Percentiles rank a stretch among this genome's conserved stretches.
Conservation (phyloP, 805 yeast species). For the Debaryomyces tyrocola region DNA sequence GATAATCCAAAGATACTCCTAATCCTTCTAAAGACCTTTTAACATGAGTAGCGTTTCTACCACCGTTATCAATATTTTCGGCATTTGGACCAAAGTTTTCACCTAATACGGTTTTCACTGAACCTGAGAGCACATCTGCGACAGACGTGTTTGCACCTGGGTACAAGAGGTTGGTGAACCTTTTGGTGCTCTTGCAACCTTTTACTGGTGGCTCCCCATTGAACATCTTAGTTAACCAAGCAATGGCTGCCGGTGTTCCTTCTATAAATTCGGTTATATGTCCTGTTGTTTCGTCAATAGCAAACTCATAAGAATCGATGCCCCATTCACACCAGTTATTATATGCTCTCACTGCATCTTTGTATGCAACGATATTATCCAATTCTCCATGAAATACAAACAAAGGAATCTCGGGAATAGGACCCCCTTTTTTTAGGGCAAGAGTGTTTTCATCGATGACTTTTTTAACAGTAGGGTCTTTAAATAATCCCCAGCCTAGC, state of each 20-base stretch:
- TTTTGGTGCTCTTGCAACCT: slow-evolving; percentile 53
- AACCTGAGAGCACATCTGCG: slow-evolving; percentile 16
- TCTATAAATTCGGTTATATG: slow-evolving; percentile 22
- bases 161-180: slow-evolving; percentile 47
- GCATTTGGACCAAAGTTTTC: slow-evolving; percentile 22
- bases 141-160: slow-evolving; percentile 45
- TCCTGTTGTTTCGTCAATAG: slow-evolving; percentile 22
- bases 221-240: slow-evolving; percentile 19
- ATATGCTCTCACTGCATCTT: slow-evolving; percentile 19
- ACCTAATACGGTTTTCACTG: slow-evolving; percentile 16
- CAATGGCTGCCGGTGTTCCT: slow-evolving; percentile 21
- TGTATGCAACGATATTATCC: slow-evolving; percentile 20
- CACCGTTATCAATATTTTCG: slow-evolving; percentile 28
- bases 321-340: slow-evolving; percentile 29
- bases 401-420: slow-evolving; percentile 19
- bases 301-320: slow-evolving; percentile 27
- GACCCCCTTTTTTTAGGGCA: slow-evolving; percentile 12
- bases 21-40: background rate
- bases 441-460: slow-evolving; percentile 22
- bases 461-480: slow-evolving; percentile 9
- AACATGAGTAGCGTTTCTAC: background rate
- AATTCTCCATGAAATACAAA: slow-evolving; percentile 18
- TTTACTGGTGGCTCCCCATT: slow-evolving; percentile 43
- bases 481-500: slow-evolving; percentile 17
- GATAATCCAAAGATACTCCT: background rate